Evolutionary conservation across 805 yeast genomes (phyloP).

Genomic region (Lachancea quebecensis): DNA sequence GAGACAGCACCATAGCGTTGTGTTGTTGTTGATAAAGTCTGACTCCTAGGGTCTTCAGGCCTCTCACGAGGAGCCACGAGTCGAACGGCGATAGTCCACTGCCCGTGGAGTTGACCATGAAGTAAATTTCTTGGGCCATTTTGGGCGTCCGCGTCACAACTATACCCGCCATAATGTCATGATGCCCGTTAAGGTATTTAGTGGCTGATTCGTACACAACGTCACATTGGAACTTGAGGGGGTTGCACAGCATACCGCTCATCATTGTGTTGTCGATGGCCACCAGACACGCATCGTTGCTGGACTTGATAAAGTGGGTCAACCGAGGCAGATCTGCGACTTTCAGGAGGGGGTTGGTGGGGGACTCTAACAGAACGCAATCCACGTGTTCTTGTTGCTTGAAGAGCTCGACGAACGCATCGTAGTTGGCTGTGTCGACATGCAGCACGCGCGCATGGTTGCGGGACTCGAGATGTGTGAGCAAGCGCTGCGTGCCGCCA

Average conservation of each 20-base stretch:
- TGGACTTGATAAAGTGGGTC: slow-evolving; percentile 55
- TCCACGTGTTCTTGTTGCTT: slow-evolving; percentile 59
- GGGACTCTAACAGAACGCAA: slow-evolving; percentile 57
- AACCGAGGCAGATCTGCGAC: slow-evolving; percentile 73
- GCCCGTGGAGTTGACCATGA: slow-evolving; percentile 83
- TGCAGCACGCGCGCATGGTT: slow-evolving; percentile 64
- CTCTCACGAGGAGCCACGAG: slow-evolving; percentile 82
- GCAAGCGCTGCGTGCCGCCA: slow-evolving; percentile 87
- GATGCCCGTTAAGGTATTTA: slow-evolving; percentile 89
- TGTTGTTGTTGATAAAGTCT: slow-evolving; percentile 83
- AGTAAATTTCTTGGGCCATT: slow-evolving; percentile 63
- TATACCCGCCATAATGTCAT: slow-evolving; percentile 94
- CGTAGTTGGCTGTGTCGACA: slow-evolving; percentile 73
- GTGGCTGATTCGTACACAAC: slow-evolving; percentile 93
- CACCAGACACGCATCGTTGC: slow-evolving; percentile 60
- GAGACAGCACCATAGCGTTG: slow-evolving; percentile 70
- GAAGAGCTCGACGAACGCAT: slow-evolving; percentile 50
- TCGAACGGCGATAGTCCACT: slow-evolving; percentile 90
- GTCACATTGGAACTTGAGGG: slow-evolving; percentile 81
- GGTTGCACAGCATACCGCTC: slow-evolving; percentile 83
- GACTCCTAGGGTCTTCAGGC: slow-evolving; percentile 79
- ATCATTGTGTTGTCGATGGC: slow-evolving; percentile 96
- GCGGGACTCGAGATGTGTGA: slow-evolving; percentile 60
- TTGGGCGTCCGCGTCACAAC: slow-evolving; percentile 60
- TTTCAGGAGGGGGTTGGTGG: slow-evolving; percentile 89